Evolutionary conservation across 2,329 filamentous ascomycete genomes (phyloP).

Genomic region (Nemania sp.): DNA sequence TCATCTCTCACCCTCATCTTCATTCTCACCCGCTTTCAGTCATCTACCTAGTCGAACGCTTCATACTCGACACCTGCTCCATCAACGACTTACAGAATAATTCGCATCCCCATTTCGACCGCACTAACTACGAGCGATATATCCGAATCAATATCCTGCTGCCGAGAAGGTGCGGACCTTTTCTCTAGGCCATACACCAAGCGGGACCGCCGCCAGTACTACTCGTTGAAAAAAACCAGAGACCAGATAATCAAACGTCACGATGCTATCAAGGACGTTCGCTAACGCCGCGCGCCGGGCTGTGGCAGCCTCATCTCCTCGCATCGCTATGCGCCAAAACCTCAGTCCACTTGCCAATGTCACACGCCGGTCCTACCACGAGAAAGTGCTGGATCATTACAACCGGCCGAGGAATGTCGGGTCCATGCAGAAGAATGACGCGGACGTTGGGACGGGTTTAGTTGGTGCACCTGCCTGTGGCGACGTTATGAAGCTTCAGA

Average conservation of each 20-base stretch:
- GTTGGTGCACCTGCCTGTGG: constrained; percentile 90
- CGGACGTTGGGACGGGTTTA: constrained; percentile 79
- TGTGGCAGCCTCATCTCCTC: constrained; percentile 57
- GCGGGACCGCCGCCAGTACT: constrained; percentile 11
- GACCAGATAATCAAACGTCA: constrained; percentile 38
- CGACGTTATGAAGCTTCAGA: constrained; percentile 95
- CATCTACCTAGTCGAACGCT: constrained; percentile 12
- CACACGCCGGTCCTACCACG: constrained; percentile 62
- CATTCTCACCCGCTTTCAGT: constrained; percentile 9
- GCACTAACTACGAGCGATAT: constrained; percentile 17
- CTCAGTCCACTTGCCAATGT: constrained; percentile 56
- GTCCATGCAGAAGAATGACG: constrained; percentile 77
- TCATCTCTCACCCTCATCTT: background rate
- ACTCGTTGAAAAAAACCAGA: constrained; percentile 1
- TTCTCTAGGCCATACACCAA: constrained; percentile 4
- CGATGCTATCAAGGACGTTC: constrained; percentile 62
- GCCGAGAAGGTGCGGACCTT: constrained; percentile 3
- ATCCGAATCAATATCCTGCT: background rate
- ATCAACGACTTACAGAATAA: constrained; percentile 9
- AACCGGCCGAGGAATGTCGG: constrained; percentile 83
- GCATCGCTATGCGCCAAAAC: constrained; percentile 56
- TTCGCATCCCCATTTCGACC: background rate
- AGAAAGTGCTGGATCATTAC: constrained; percentile 83
- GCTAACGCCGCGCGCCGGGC: constrained; percentile 56
- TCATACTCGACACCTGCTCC: background rate